These are phyloP conservation scores for Colletotrichum godetiae DNA, from an alignment of 2,329 filamentous ascomycete species.

Conservation along the genomic window DNA sequence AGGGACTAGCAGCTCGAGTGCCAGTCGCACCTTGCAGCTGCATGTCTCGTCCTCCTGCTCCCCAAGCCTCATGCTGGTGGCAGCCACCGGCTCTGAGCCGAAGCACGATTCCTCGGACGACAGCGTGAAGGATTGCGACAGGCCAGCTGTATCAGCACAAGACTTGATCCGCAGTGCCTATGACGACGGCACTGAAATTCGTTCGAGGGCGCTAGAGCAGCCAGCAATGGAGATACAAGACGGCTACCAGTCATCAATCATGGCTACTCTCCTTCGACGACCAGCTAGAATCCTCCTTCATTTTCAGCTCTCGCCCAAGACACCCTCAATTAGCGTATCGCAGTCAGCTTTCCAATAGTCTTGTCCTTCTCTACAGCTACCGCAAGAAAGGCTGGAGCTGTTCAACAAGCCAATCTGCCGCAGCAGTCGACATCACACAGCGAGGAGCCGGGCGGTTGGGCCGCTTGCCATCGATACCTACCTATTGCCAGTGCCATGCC, in stretches of 20 bases:
- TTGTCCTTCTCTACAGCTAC: slow-evolving; percentile 8
- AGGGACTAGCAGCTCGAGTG: slow-evolving; percentile 15
- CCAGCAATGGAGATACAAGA: neutral
- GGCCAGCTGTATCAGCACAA: neutral
- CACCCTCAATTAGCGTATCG: neutral
- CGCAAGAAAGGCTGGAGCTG: neutral
- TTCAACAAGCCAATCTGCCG: neutral
- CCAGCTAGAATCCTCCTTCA: neutral
- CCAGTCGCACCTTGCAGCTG: slow-evolving; percentile 29
- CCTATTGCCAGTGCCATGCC: neutral
- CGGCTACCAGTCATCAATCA: slow-evolving; percentile 3
- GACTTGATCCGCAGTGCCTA: neutral
- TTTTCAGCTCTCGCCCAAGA: slow-evolving; percentile 14
- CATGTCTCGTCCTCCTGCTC: slow-evolving; percentile 27
- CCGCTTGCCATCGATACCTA: neutral
- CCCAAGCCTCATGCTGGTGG: slow-evolving; percentile 24
- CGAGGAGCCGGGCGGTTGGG: neutral
- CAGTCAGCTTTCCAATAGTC: slow-evolving; percentile 16
- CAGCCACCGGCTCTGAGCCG: slow-evolving; percentile 25
- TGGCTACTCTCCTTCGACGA: neutral
- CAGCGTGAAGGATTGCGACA: neutral
- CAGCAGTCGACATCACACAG: neutral
- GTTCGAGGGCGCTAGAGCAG: neutral
- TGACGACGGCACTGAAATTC: slow-evolving; percentile 8
- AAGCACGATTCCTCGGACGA: neutral